phyloP scores from a whole-genome alignment of 805 yeast species.

The Yamadazyma ubonensis region DNA sequence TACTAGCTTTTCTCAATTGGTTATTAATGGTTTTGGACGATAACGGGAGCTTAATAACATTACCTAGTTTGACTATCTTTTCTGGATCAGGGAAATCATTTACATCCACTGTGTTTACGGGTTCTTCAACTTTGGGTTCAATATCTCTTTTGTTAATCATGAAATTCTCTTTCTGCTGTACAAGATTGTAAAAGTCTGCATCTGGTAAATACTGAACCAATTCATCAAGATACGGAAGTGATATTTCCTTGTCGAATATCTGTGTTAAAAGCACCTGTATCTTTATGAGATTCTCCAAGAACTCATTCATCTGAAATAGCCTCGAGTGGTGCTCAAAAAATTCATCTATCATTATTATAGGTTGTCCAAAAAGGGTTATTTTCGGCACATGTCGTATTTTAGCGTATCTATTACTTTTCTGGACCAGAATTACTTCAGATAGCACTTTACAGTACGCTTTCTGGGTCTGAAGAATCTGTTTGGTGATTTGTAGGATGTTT shows the following conservation, averaged over 20 bases:
- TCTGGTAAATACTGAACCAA: conserved; percentile 22
- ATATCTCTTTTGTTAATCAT: conserved; percentile 23
- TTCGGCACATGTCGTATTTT: conserved; percentile 1
- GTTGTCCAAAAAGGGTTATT: conserved; percentile 23
- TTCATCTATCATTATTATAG: conserved; percentile 25
- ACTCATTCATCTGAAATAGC: conserved; percentile 28
- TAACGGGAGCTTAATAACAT: conserved; percentile 25
- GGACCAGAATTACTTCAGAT: conserved; percentile 23
- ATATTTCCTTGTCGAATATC: conserved; percentile 17
- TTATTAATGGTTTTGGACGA: conserved; percentile 29
- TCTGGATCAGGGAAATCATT: conserved; percentile 18
- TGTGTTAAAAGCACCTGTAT: conserved; percentile 21
- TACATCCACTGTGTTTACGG: conserved; percentile 9
- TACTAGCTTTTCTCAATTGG: conserved; percentile 22
- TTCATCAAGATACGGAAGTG: conserved; percentile 28
- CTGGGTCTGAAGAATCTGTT: conserved; percentile 27
- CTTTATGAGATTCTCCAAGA: conserved; percentile 27
- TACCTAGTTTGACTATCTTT: conserved; percentile 32
- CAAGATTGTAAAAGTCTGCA: conserved; percentile 24
- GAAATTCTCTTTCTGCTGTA: conserved; percentile 32
- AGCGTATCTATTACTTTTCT: conserved; percentile 4
- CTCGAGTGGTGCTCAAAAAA: conserved; percentile 27
- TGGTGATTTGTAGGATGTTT: conserved; percentile 20
- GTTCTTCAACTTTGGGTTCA: conserved; percentile 12
- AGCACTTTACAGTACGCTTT: conserved; percentile 23